These are phyloP conservation scores for Fusarium coffeatum DNA, from an alignment of 2,329 filamentous ascomycete species.

Conservation along the genomic window DNA sequence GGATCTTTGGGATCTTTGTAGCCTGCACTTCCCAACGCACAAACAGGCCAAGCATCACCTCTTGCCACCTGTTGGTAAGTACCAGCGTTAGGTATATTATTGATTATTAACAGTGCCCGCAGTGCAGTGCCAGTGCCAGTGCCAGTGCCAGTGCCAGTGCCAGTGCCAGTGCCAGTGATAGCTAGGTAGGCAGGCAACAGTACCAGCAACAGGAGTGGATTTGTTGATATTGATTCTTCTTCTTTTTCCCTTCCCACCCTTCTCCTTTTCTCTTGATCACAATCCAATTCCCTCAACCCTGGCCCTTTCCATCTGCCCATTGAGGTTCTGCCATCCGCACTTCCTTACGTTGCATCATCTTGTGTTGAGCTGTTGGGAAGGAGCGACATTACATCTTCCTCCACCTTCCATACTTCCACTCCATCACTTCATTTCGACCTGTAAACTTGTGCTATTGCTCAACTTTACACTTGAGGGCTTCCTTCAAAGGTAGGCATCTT, in stretches of 20 bases:
- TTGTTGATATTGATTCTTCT: background rate
- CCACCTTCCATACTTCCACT: background rate
- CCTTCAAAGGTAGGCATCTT: slow-evolving; percentile 20
- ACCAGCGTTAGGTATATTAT: background rate
- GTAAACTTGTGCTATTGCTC: background rate
- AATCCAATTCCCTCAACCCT: background rate
- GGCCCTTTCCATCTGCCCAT: background rate
- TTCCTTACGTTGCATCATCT: slow-evolving; percentile 6
- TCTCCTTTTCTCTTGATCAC: background rate
- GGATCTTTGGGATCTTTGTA: background rate
- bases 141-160: background rate
- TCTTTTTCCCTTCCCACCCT: background rate
- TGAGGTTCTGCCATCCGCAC: background rate
- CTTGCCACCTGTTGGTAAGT: slow-evolving; percentile 15
- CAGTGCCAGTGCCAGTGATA: background rate
- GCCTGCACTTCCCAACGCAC: background rate
- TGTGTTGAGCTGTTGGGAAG: slow-evolving; percentile 17
- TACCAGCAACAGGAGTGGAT: background rate
- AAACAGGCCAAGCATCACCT: background rate
- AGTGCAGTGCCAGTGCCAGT: background rate
- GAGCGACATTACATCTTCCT: slow-evolving; percentile 3
- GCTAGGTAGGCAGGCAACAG: background rate
- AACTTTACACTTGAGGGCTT: background rate
- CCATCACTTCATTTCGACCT: background rate
- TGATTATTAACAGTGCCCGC: background rate